Base-by-base conservation (phyloP, 768 basidiomycete genomes). In the Neoboletus subvelutipes region DNA sequence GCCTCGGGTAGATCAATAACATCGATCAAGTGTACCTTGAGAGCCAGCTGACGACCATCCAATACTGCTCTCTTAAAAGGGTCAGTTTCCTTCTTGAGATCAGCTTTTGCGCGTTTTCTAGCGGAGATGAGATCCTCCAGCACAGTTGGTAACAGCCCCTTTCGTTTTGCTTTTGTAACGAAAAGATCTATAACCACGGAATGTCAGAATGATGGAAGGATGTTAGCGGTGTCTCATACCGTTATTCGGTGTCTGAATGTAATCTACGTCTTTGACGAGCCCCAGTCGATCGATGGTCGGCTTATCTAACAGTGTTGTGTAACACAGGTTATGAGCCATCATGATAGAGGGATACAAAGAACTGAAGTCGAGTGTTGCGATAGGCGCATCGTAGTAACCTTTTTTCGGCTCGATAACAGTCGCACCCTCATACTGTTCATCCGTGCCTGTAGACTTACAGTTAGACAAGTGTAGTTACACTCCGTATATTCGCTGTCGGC, bases 311-410 rank as follows among this genome's bases (percentile, higher is more conserved):
- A 98, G 78, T 0, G 97, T 98, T 0, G 97, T 98, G 68, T 98
- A 99, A 71, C 97, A 99, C 1, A 99, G 77, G 69, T 99, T 99
- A 73, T 99, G 97, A 3, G 96, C 97, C 95, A 98, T 98, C 97
- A 99, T 99, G 75, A 99, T 98, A 0, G 97, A 98, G 4, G 97
- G 97, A 73, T 99, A 99, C 58, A 99, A 80, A 2, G 95, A 98
- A 56, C 93, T 94, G 76, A 99, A 99, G 81, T 99, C 97, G 46
- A 99, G 83, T 0, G 97, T 98, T 13, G 97, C 95, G 66, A 99
- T 98, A 2, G 97, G 97, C 0, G 86, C 83, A 68, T 97, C 93
- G 69, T 98, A 99, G 73, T 94, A 99, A 0, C 96, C 97, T 67
- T 88, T 94, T 71, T 83, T 86, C 4, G 97, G 97, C 68, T 99